Evolutionary conservation across 1,284 basidiomycete species (phyloP).

Genomic region (Melampsora americana): DNA sequence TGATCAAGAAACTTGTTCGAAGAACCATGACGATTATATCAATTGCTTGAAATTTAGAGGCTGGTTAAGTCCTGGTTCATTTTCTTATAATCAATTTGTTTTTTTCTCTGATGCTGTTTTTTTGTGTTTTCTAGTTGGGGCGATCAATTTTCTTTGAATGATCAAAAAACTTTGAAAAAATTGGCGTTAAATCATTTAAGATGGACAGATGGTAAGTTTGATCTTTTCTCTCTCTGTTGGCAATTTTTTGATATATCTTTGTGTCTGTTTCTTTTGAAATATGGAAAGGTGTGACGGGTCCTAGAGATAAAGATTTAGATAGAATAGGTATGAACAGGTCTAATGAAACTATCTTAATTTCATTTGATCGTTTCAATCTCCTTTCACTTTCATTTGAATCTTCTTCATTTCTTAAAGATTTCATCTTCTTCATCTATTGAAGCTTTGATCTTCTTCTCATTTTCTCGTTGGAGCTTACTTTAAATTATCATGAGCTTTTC

Average conservation of each 20-base stretch:
- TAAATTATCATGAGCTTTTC: too few species aligned
- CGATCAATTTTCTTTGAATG: slow-evolving; percentile 28
- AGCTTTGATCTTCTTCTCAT: too few species aligned
- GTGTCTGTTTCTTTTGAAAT: neutral
- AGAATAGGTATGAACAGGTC: slow-evolving; percentile 27
- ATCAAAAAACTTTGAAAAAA: neutral
- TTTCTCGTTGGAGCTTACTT: too few species aligned
- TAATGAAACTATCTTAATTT: neutral
- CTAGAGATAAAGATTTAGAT: slow-evolving; percentile 41
- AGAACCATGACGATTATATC: slow-evolving; percentile 6
- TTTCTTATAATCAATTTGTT: neutral
- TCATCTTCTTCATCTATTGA: too few species aligned
- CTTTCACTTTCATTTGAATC: too few species aligned
- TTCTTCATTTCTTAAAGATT: too few species aligned
- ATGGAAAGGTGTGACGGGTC: slow-evolving; percentile 32
- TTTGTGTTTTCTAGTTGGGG: slow-evolving; percentile 10
- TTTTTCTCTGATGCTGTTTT: too few species aligned
- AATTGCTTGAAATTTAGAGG: slow-evolving; percentile 35
- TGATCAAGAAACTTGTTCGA: too few species aligned
- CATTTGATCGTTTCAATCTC: neutral
- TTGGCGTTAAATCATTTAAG: slow-evolving; percentile 18
- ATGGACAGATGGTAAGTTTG: slow-evolving; percentile 31
- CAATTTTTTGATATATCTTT: neutral
- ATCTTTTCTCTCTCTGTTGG: neutral
- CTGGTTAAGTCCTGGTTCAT: slow-evolving; percentile 25